These are phyloP conservation scores for Neonectria neomacrospora DNA, from an alignment of 2,329 filamentous ascomycete genomes.

Conservation along the genomic window DNA sequence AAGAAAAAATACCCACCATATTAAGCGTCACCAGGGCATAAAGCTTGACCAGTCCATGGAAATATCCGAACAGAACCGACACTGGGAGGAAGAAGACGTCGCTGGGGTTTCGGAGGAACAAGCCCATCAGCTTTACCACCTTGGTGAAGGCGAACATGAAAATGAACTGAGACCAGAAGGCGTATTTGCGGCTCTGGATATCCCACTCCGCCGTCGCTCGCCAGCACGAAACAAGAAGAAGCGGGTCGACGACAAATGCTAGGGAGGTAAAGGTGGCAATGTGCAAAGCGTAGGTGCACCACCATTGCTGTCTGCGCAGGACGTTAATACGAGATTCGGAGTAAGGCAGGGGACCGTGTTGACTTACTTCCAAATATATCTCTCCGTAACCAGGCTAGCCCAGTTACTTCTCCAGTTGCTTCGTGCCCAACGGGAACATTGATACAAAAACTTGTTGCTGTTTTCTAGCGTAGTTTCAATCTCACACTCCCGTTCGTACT, in stretches of 20 bases:
- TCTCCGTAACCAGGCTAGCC: slow-evolving; percentile 86
- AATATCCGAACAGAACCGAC: slow-evolving; percentile 92
- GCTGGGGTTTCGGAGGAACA: slow-evolving; percentile 85
- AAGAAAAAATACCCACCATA: slow-evolving; percentile 70
- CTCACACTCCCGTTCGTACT: slow-evolving; percentile 91
- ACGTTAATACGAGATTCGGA: slow-evolving; percentile 34
- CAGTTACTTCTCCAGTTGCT: slow-evolving; percentile 99
- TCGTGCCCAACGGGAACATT: slow-evolving; percentile 93
- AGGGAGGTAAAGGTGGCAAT: slow-evolving; percentile 92
- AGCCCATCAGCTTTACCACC: slow-evolving; percentile 87
- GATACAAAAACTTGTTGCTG: slow-evolving; percentile 87
- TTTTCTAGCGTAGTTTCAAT: slow-evolving; percentile 94
- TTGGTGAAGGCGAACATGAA: slow-evolving; percentile 89
- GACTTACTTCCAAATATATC: slow-evolving; percentile 87
- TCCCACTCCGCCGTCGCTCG: slow-evolving; percentile 74
- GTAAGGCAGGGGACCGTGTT: not conserved
- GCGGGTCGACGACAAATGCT: slow-evolving; percentile 80
- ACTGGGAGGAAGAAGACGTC: slow-evolving; percentile 84
- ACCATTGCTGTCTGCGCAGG: slow-evolving; percentile 79
- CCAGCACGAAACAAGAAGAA: slow-evolving; percentile 76
- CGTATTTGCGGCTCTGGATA: slow-evolving; percentile 60
- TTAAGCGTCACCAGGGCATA: slow-evolving; percentile 86
- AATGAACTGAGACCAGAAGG: slow-evolving; percentile 70
- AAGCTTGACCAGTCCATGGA: slow-evolving; percentile 92
- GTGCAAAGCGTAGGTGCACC: slow-evolving; percentile 94